Percentiles rank a stretch among this genome's conserved stretches.
These are phyloP conservation scores for Myrica gale DNA, from an alignment of 306 rosid species.

Conservation along the genomic window DNA sequence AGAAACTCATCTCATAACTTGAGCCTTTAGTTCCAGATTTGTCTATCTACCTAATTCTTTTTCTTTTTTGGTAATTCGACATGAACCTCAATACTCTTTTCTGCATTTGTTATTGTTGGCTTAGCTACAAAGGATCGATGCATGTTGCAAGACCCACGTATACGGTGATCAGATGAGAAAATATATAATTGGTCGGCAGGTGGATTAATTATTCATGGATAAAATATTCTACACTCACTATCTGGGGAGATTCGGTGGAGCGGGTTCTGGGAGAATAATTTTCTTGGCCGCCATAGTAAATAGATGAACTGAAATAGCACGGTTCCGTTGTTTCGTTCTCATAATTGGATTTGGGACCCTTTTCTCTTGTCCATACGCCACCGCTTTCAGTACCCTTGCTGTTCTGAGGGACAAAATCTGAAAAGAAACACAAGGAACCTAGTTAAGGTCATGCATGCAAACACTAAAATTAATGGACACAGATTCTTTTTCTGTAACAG, in stretches of 20 bases:
- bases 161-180: not conserved
- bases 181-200: not conserved
- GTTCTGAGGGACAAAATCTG: conserved; percentile 33
- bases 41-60: too few relatives aligned
- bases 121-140: not conserved
- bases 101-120: not conserved
- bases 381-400: conserved; percentile 37
- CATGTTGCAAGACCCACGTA: not conserved
- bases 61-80: too few relatives aligned
- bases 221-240: conserved; percentile 40
- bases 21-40: too few relatives aligned
- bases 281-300: conserved; percentile 89
- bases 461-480: too few relatives aligned
- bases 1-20: too few relatives aligned
- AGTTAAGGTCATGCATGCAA: not conserved
- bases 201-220: not conserved
- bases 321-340: conserved; percentile 57
- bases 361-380: conserved; percentile 39
- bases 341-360: conserved; percentile 38
- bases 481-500: not conserved
- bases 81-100: too few relatives aligned
- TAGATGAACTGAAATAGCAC: conserved; percentile 67
- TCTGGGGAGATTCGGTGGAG: conserved; percentile 54
- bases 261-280: conserved; percentile 57
- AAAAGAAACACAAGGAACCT: not conserved